These are phyloP conservation scores for Saccharomycopsis sp. DNA, from an alignment of 805 yeast species.

Conservation along the genomic window DNA sequence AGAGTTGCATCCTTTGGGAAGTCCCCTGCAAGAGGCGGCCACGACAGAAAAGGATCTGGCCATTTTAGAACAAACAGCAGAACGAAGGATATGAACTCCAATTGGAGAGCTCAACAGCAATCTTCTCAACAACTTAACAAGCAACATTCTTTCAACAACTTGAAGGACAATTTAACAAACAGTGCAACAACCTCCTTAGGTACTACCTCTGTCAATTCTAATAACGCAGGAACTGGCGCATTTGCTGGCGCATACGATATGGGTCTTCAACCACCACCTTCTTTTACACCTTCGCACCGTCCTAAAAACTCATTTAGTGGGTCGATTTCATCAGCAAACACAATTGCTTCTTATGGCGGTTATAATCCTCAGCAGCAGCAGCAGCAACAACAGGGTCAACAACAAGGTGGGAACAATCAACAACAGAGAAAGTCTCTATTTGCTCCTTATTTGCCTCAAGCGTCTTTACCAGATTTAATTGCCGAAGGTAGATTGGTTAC, in stretches of 20 bases:
- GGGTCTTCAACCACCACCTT: constrained; percentile 55
- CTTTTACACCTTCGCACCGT: constrained; percentile 72
- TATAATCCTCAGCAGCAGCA: constrained; percentile 13
- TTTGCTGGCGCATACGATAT: constrained; percentile 70
- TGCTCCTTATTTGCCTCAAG: constrained; percentile 94
- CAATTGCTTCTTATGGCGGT: constrained; percentile 18
- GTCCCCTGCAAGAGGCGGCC: constrained; percentile 19
- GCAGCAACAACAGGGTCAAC: too few species aligned
- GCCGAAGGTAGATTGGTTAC: constrained; percentile 87
- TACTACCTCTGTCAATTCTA: too few species aligned
- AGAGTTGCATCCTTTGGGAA: constrained; percentile 9
- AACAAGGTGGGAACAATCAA: constrained; percentile 8
- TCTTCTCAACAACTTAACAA: constrained; percentile 22
- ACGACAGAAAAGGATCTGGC: constrained; percentile 33
- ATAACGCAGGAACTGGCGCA: constrained; percentile 19
- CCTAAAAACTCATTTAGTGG: constrained; percentile 62
- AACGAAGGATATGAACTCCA: constrained; percentile 40
- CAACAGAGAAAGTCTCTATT: constrained; percentile 67
- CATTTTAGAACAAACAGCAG: constrained; percentile 33
- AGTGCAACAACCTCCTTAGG: too few species aligned
- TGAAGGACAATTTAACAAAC: too few species aligned
- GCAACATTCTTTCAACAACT: constrained; percentile 6
- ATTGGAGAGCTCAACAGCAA: constrained; percentile 58
- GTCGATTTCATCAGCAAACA: constrained; percentile 42
- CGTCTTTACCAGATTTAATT: constrained; percentile 79